These are phyloP conservation scores for Basipetospora chlamydospora DNA, from an alignment of 2,329 filamentous ascomycete genomes.

Conservation along the genomic window DNA sequence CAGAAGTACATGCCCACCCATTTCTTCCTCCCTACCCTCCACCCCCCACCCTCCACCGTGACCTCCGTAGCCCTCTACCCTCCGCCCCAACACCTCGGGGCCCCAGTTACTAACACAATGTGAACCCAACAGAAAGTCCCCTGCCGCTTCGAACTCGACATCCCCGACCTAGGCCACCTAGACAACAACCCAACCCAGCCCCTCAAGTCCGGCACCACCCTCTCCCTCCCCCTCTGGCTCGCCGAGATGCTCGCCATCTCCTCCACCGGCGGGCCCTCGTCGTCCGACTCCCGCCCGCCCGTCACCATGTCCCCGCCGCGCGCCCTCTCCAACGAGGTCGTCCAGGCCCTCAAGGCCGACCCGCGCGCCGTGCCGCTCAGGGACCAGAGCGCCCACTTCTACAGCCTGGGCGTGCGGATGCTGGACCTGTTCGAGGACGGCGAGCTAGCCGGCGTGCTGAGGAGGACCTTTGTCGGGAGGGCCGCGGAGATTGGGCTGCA, in stretches of 20 bases:
- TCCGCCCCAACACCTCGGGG: not conserved
- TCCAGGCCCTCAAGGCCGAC: constrained; percentile 84
- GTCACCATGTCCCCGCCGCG: constrained; percentile 70
- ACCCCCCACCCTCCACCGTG: constrained; percentile 7
- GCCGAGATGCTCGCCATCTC: constrained; percentile 81
- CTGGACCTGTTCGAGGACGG: constrained; percentile 79
- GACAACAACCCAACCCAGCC: constrained; percentile 60
- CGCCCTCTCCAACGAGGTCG: constrained; percentile 62
- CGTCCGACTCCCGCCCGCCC: constrained; percentile 37
- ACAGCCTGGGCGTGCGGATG: constrained; percentile 70
- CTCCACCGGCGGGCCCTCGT: constrained; percentile 22
- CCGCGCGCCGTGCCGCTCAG: constrained; percentile 73
- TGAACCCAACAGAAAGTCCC: constrained; percentile 62
- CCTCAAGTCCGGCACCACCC: constrained; percentile 66
- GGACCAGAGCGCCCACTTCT: constrained; percentile 75
- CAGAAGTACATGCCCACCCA: constrained; percentile 42
- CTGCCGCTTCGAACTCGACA: constrained; percentile 83
- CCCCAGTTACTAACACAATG: no score
- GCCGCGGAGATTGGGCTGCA: constrained; percentile 77
- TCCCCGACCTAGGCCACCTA: constrained; percentile 75
- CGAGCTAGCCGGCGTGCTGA: constrained; percentile 60
- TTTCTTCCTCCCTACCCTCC: not conserved
- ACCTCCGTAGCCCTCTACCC: no score
- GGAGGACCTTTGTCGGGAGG: constrained; percentile 66
- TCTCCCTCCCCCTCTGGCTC: constrained; percentile 84